phyloP scores from a whole-genome alignment of 768 basidiomycete species.

The Pisolithus sp. region DNA sequence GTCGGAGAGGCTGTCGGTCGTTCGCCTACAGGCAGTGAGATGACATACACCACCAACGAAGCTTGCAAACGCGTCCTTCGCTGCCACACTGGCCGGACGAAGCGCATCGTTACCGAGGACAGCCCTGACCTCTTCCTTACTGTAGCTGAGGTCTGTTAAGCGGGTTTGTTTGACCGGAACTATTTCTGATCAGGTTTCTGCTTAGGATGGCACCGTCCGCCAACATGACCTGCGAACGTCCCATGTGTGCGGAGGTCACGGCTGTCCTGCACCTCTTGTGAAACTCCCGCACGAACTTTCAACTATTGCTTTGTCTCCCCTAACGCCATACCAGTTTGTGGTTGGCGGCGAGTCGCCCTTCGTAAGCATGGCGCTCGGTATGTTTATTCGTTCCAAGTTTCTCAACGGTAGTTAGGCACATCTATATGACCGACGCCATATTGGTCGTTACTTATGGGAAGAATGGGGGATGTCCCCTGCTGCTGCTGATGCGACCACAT shows the following conservation, averaged over 20 bases:
- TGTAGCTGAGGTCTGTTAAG: slow-evolving; percentile 59
- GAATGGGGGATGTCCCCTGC: slow-evolving; percentile 64
- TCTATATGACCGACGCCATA: slow-evolving; percentile 77
- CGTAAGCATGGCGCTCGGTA: slow-evolving; percentile 37
- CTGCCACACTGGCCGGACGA: slow-evolving; percentile 70
- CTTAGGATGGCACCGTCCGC: slow-evolving; percentile 77
- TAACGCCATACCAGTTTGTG: slow-evolving; percentile 79
- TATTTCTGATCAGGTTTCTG: slow-evolving; percentile 17
- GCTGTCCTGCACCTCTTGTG: slow-evolving; percentile 70
- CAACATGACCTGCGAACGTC: slow-evolving; percentile 78
- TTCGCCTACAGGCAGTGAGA: slow-evolving; percentile 37
- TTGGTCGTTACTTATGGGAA: slow-evolving; percentile 50
- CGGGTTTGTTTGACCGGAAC: not conserved
- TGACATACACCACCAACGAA: slow-evolving; percentile 39
- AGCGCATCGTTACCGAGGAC: slow-evolving; percentile 74
- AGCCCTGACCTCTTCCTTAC: slow-evolving; percentile 73
- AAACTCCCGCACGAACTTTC: slow-evolving; percentile 60
- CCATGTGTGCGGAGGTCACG: slow-evolving; percentile 50
- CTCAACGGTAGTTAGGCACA: slow-evolving; percentile 8
- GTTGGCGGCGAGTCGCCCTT: slow-evolving; percentile 77
- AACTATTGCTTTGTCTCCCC: slow-evolving; percentile 66
- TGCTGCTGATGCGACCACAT: slow-evolving; percentile 55
- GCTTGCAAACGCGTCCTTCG: slow-evolving; percentile 48
- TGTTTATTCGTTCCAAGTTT: not conserved
- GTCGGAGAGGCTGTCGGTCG: slow-evolving; percentile 39